Evolutionary conservation across 208 protist species (phyloP).

Genomic region (Naegleria fowleri): DNA sequence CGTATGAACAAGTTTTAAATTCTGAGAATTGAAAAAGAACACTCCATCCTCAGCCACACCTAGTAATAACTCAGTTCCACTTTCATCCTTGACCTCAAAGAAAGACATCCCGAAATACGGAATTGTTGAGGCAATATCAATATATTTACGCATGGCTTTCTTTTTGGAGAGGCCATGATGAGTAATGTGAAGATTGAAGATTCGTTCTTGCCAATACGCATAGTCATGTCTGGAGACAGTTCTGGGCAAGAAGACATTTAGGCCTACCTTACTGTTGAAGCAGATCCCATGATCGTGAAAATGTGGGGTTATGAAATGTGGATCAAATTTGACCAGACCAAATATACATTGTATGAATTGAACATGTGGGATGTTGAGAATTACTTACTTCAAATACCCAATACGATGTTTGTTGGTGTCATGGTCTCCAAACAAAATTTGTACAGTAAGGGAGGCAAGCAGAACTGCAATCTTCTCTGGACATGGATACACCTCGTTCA

Average conservation of each 20-base stretch:
- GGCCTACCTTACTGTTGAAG: slow-evolving; percentile 46
- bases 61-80: slow-evolving; percentile 40
- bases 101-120: slow-evolving; percentile 51
- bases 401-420: slow-evolving; percentile 35
- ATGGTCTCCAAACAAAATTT: slow-evolving; percentile 45
- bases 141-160: slow-evolving; percentile 42
- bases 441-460: slow-evolving; percentile 43
- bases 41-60: slow-evolving; percentile 49
- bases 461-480: slow-evolving; percentile 46
- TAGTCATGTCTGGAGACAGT: slow-evolving; percentile 47
- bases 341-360: no score
- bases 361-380: no score
- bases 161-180: slow-evolving; percentile 30
- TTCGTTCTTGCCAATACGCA: slow-evolving; percentile 52
- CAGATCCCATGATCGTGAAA: no score
- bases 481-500: slow-evolving; percentile 46
- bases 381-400: slow-evolving; percentile 29
- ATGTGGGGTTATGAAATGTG: no score
- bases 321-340: no score
- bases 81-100: slow-evolving; percentile 47
- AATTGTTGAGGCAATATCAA: slow-evolving; percentile 35
- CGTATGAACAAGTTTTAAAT: slow-evolving; percentile 34
- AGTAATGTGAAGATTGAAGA: slow-evolving; percentile 37
- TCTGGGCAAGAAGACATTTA: slow-evolving; percentile 44
- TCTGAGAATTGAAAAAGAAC: slow-evolving; percentile 39